Base-by-base conservation (phyloP, 1,139 yeast species). In the Debaryomycetaceae sp. region DNA sequence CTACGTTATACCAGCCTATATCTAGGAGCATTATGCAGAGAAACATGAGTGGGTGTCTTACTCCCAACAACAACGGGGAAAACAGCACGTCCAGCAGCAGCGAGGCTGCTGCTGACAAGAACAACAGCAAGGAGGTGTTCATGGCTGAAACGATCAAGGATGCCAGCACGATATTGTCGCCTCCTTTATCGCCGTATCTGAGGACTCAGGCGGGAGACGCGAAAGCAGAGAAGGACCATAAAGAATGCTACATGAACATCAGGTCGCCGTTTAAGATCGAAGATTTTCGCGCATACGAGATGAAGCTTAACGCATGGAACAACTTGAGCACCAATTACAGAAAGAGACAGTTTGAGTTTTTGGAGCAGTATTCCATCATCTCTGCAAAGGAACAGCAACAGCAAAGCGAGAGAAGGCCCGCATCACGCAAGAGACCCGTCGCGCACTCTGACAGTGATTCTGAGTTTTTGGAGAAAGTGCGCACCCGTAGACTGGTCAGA, bases 111-210 rank as follows among this genome's bases (percentile, higher is more conserved):
- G 22, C 17, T 17, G 22, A 29, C 19, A 19, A 24, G 8, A 28
- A 35, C 13, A 22, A 17, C 13, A 14, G 13, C n/a, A 35, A 35
- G 29, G 30, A n/a, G 8, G 14, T 31, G 5, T 17, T 31, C 3
- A 5, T 16, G 13, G 30, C 16, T 13, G 31, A 24, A 3, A 39
- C 30, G 9, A 29, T 35, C 31, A 35, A 39, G 17, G 41, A 35
- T 39, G 35, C 42, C 14, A 43, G 42, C 16, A 47, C 52, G 11
- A 76, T 79, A 42, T 78, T 83, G 40, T 81, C 87, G 2, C 87
- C 87, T 9, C 87, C 87, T 32, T 63, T 80, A 45, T 80, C 86
- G 2, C 87, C 87, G 36, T 77, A 73, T 53, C 79, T 73, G 38
- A 55, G 70, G 42, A 14, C 39, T 41, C 48, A 30, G 30, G 40